These are phyloP conservation scores for Glycine soja DNA, from an alignment of 306 rosid species.

Conservation along the genomic window DNA sequence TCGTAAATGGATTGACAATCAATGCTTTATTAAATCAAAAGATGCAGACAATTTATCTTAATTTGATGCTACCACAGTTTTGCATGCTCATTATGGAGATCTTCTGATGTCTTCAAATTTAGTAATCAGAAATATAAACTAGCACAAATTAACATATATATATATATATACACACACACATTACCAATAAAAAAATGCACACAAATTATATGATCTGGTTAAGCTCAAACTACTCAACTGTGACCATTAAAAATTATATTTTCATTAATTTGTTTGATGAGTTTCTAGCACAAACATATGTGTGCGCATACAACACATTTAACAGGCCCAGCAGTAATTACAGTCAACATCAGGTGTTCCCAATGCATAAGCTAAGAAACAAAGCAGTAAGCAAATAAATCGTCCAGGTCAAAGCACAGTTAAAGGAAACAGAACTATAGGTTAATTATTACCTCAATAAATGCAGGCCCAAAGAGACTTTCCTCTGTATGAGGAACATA, in stretches of 20 bases:
- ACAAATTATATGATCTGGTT: no score
- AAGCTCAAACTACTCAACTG: no score
- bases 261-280: no score
- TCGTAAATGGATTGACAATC: constrained; percentile 18
- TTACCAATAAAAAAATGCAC: no score
- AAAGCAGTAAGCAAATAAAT: constrained; percentile 31
- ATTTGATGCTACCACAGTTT: not conserved
- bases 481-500: constrained; percentile 73
- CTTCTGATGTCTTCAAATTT: no score
- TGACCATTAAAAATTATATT: no score
- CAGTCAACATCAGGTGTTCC: constrained; percentile 24
- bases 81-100: no score
- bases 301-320: not conserved
- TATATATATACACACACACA: no score
- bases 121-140: no score
- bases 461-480: constrained; percentile 82
- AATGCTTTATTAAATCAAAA: constrained; percentile 35
- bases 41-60: constrained; percentile 31
- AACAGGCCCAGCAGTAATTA: not conserved
- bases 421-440: constrained; percentile 32
- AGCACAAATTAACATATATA: no score
- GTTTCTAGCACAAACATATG: no score
- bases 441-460: constrained; percentile 75
- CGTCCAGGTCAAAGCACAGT: constrained; percentile 23
- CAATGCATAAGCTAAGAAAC: constrained; percentile 4